These are phyloP conservation scores for Macaranga tanarius DNA, from an alignment of 441 rosid species.

Conservation along the genomic window DNA sequence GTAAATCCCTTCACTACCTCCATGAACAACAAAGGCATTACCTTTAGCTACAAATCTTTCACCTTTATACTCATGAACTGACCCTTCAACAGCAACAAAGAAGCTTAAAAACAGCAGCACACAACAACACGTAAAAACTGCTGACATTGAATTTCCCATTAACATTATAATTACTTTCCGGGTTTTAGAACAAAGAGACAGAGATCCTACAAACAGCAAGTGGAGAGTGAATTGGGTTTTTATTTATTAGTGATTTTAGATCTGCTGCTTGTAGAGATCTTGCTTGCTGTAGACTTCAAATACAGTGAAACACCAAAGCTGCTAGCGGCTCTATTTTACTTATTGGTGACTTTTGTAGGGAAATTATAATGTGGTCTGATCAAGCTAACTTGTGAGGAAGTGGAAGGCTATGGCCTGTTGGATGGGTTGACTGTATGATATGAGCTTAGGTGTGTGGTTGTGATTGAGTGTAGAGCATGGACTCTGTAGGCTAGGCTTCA, in stretches of 20 bases:
- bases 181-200: background rate
- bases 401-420: background rate
- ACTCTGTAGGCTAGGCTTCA: background rate
- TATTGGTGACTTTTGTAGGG: background rate
- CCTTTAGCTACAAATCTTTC: constrained; percentile 77
- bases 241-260: constrained; percentile 18
- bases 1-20: constrained; percentile 94
- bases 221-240: too few relatives aligned
- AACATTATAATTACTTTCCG: constrained; percentile 20
- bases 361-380: background rate
- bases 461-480: background rate
- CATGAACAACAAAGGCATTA: constrained; percentile 87
- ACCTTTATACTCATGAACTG: constrained; percentile 77
- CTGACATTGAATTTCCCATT: constrained; percentile 23
- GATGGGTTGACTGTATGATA: constrained; percentile 3
- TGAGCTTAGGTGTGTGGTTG: background rate
- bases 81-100: constrained; percentile 40
- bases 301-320: background rate
- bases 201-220: background rate
- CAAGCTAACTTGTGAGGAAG: background rate
- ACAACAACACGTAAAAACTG: constrained; percentile 28
- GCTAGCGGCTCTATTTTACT: background rate
- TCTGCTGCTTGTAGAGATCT: constrained; percentile 29
- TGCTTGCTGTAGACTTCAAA: constrained; percentile 13
- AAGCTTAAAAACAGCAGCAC: constrained; percentile 22